phyloP scores from a whole-genome alignment of 345 rosid genomes.

The Noccaea bulbosa region DNA sequence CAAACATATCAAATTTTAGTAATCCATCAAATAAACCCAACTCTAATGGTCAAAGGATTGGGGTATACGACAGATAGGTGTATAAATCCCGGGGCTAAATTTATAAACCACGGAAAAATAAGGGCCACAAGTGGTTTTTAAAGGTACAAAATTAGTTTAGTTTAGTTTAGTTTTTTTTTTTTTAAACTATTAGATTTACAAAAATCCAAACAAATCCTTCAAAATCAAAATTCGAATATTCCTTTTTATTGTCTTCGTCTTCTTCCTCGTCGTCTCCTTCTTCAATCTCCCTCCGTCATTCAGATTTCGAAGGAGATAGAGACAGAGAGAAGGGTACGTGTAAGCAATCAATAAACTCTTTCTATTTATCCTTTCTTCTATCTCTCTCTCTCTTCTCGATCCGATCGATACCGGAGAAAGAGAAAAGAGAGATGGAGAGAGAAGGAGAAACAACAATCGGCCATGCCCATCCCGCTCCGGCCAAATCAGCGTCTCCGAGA shows the following conservation, averaged over 20 bases:
- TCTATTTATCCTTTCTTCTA: conserved; percentile 2
- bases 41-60: not conserved
- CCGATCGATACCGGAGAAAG: not conserved
- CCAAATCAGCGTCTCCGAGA: conserved; percentile 24
- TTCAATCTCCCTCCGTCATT: conserved; percentile 34
- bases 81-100: conserved; percentile 23
- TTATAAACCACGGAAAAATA: not conserved
- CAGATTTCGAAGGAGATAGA: conserved; percentile 27
- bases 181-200: not conserved
- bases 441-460: conserved; percentile 37
- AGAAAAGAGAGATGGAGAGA: conserved; percentile 33
- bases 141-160: conserved; percentile 15
- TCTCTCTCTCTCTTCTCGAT: conserved; percentile 23
- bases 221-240: conserved; percentile 47
- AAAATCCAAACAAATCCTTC: conserved; percentile 21
- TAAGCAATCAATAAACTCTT: conserved; percentile 31
- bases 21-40: too few relatives aligned
- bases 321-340: conserved; percentile 28
- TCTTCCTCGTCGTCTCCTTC: conserved; percentile 3
- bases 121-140: conserved; percentile 16
- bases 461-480: conserved; percentile 5
- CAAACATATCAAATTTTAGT: not conserved
- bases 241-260: not conserved
- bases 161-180: not conserved
- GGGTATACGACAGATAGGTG: not conserved